Conservation (phyloP, 2,329 filamentous ascomycete species). For the Talaromyces rugulosus region DNA sequence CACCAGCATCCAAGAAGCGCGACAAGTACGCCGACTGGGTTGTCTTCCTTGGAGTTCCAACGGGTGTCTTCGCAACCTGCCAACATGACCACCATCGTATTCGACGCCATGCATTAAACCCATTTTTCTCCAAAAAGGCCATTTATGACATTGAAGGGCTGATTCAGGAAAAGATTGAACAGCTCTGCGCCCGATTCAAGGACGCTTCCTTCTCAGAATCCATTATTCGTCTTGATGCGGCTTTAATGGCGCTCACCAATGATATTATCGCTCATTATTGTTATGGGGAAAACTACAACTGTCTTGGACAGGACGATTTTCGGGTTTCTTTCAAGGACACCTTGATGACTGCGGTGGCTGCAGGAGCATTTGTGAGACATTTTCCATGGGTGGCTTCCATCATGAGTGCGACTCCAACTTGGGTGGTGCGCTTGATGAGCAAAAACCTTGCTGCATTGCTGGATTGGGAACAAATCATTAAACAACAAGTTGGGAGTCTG, state of each 20-base stretch:
- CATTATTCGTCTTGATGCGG: slow-evolving; percentile 2
- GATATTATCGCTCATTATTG: slow-evolving; percentile 38
- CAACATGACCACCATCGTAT: slow-evolving; percentile 21
- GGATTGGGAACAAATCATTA: too few relatives aligned
- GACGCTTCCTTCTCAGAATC: slow-evolving; percentile 18
- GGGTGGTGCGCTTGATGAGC: slow-evolving; percentile 13
- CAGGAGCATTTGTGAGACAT: slow-evolving; percentile 21
- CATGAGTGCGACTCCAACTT: slow-evolving; percentile 21
- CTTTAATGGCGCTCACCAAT: slow-evolving; percentile 24
- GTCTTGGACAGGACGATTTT: slow-evolving; percentile 26
- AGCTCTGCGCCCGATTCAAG: not conserved
- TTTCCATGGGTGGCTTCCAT: slow-evolving; percentile 27
- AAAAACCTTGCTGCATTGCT: not conserved
- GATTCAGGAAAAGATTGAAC: not conserved
- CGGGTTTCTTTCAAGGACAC: slow-evolving; percentile 20
- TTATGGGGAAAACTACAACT: slow-evolving; percentile 31
- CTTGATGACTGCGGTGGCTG: slow-evolving; percentile 21
- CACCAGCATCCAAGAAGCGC: slow-evolving; percentile 18
- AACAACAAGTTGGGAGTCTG: slow-evolving; percentile 7
- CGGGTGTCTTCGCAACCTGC: slow-evolving; percentile 18
- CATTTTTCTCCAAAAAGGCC: slow-evolving; percentile 28
- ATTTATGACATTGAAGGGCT: slow-evolving; percentile 18
- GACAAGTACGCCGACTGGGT: slow-evolving; percentile 23
- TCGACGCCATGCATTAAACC: slow-evolving; percentile 19
- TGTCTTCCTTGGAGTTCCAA: slow-evolving; percentile 14